These are phyloP conservation scores for Tolypocladium paradoxum DNA, from an alignment of 2,329 filamentous ascomycete species.

Conservation along the genomic window DNA sequence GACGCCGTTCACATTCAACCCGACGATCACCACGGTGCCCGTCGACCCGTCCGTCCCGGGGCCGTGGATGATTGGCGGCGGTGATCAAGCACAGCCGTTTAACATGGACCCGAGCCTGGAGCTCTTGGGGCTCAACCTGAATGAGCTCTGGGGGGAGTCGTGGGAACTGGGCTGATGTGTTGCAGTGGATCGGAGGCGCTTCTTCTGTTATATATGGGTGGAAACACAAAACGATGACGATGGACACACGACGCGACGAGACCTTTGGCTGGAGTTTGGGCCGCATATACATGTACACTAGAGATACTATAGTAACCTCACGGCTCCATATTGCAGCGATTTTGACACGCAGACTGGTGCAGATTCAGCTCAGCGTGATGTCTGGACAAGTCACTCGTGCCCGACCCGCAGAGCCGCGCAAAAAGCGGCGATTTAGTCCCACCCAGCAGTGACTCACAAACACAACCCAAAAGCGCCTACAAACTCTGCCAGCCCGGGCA, in stretches of 20 bases:
- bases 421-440: too few relatives aligned
- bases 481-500: not conserved
- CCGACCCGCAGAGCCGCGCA: too few relatives aligned
- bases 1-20: conserved; percentile 28
- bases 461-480: not conserved
- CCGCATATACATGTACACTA: conserved; percentile 4
- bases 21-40: conserved; percentile 21
- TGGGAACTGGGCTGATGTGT: conserved; percentile 27
- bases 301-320: conserved; percentile 7
- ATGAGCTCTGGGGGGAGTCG: conserved; percentile 44
- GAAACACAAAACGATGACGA: not conserved
- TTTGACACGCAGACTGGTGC: not conserved
- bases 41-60: conserved; percentile 23
- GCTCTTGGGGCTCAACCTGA: conserved; percentile 40
- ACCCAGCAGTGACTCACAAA: not conserved
- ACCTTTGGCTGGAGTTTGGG: conserved; percentile 2
- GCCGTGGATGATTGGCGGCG: conserved; percentile 22
- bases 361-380: not conserved
- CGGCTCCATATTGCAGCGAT: conserved; percentile 1
- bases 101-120: conserved; percentile 45
- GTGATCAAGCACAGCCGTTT: conserved; percentile 25
- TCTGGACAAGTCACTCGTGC: too few relatives aligned
- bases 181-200: not conserved
- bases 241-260: not conserved
- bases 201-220: not conserved